phyloP scores from a whole-genome alignment of 2,329 filamentous ascomycete genomes.

The Hansfordia pulvinata region DNA sequence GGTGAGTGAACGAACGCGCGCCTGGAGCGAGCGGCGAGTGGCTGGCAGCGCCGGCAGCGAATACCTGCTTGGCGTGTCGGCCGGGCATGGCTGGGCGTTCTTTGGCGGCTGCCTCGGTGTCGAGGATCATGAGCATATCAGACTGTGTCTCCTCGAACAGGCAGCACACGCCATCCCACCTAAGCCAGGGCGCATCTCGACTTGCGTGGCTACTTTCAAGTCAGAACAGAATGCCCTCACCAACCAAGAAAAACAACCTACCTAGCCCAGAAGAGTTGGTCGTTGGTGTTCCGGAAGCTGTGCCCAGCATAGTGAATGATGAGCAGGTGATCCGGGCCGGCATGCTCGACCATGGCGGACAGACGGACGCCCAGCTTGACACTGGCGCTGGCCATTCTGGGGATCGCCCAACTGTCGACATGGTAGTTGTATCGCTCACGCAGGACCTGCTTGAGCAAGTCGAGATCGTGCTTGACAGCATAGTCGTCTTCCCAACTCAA shows the following conservation, averaged over 20 bases:
- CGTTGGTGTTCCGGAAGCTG: slow-evolving; percentile 42
- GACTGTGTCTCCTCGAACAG: slow-evolving; percentile 49
- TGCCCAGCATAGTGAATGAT: slow-evolving; percentile 53
- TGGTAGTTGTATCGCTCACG: slow-evolving; percentile 46
- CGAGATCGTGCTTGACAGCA: slow-evolving; percentile 37
- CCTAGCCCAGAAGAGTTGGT: slow-evolving; percentile 54
- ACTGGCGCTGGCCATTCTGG: slow-evolving; percentile 42
- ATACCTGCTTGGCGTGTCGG: slow-evolving; percentile 45
- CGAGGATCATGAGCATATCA: slow-evolving; percentile 48
- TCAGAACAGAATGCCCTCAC: slow-evolving; percentile 19
- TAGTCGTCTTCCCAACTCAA: slow-evolving; percentile 50
- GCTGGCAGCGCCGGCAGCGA: slow-evolving; percentile 45
- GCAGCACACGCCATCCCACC: slow-evolving; percentile 49
- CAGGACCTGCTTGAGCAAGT: slow-evolving; percentile 41
- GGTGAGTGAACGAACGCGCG: slow-evolving; percentile 45
- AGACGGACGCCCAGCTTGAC: slow-evolving; percentile 48
- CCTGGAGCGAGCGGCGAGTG: slow-evolving; percentile 27
- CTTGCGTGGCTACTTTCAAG: slow-evolving; percentile 33
- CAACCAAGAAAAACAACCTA: slow-evolving; percentile 25
- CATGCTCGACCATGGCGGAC: slow-evolving; percentile 43
- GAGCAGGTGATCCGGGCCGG: slow-evolving; percentile 42
- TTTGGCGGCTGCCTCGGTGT: slow-evolving; percentile 45
- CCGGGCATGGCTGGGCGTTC: slow-evolving; percentile 29
- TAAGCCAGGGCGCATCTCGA: slow-evolving; percentile 45
- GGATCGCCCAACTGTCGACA: slow-evolving; percentile 48